Evolutionary conservation across 1,139 yeast genomes (phyloP).

Genomic region (Zygoascus sp.): DNA sequence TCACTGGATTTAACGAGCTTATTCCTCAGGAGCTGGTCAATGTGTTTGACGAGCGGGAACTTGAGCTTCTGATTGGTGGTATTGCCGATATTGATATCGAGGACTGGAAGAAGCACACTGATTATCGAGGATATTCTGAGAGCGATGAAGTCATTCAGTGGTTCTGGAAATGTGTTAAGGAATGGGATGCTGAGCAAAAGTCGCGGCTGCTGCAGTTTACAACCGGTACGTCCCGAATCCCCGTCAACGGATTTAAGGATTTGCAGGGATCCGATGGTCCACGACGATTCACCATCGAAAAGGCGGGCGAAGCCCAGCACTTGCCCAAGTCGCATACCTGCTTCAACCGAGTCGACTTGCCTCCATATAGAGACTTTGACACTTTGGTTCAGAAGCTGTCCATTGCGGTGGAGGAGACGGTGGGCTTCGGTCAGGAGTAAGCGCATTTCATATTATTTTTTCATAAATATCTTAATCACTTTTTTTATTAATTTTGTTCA

Average conservation of each 20-base stretch:
- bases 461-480: neutral
- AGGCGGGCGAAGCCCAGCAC: conserved; percentile 91
- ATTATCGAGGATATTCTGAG: conserved; percentile 96
- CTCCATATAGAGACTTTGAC: conserved; percentile 73
- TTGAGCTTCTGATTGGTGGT: conserved; percentile 95
- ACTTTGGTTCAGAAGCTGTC: conserved; percentile 75
- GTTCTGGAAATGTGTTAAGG: conserved; percentile 94
- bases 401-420: conserved; percentile 88
- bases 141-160: conserved; percentile 94
- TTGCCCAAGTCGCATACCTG: conserved; percentile 96
- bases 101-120: conserved; percentile 99
- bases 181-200: conserved; percentile 96
- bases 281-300: conserved; percentile 94
- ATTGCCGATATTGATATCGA: conserved; percentile 95
- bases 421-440: conserved; percentile 96
- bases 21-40: conserved; percentile 95
- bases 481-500: neutral
- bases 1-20: conserved; percentile 94
- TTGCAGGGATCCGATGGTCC: conserved; percentile 99
- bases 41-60: conserved; percentile 95
- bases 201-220: conserved; percentile 94
- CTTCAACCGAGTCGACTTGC: conserved; percentile 89
- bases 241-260: conserved; percentile 97
- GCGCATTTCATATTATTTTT: conserved; percentile 10
- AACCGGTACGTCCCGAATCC: conserved; percentile 97